Percentiles rank a stretch among this genome's conserved stretches.
Conservation (phyloP, 2,329 filamentous ascomycete species). For the Calonectria hongkongensis region DNA sequence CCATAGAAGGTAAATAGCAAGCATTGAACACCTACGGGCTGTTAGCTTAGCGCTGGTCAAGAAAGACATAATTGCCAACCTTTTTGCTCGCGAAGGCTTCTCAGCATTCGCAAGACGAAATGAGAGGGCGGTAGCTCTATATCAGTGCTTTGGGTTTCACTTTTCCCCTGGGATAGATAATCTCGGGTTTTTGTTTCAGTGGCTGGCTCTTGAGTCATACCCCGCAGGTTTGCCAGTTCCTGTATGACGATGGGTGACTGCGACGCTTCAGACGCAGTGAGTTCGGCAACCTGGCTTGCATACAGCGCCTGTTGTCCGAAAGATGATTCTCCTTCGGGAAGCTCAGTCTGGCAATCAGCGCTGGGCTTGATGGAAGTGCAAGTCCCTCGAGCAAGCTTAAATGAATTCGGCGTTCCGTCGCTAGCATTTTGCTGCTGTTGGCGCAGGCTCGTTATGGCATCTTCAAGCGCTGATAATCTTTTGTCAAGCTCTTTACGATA, state of each 20-base stretch:
- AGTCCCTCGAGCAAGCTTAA: neutral
- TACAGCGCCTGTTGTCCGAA: slow-evolving; percentile 13
- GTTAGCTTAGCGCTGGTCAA: too few species aligned
- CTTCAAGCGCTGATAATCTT: too few species aligned
- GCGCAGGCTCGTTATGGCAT: too few species aligned
- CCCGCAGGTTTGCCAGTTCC: slow-evolving; percentile 21
- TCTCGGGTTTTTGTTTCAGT: neutral
- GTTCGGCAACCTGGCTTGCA: slow-evolving; percentile 14
- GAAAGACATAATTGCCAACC: neutral
- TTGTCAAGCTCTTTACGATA: too few species aligned
- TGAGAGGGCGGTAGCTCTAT: neutral
- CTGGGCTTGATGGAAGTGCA: neutral
- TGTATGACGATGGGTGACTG: slow-evolving; percentile 8
- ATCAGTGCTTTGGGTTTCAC: neutral
- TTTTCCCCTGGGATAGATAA: neutral
- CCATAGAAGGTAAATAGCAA: slow-evolving; percentile 23
- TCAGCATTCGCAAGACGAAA: neutral
- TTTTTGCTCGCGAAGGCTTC: neutral
- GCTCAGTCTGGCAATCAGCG: neutral
- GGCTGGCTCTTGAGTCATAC: slow-evolving; percentile 1
- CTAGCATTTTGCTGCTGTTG: too few species aligned
- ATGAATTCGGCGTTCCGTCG: too few species aligned
- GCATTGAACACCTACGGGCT: slow-evolving; percentile 2
- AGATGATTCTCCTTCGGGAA: slow-evolving; percentile 22
- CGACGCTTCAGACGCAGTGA: neutral